Evolutionary conservation across 73 alveolate genomes (phyloP).

Genomic region (Stentor roeselii): DNA sequence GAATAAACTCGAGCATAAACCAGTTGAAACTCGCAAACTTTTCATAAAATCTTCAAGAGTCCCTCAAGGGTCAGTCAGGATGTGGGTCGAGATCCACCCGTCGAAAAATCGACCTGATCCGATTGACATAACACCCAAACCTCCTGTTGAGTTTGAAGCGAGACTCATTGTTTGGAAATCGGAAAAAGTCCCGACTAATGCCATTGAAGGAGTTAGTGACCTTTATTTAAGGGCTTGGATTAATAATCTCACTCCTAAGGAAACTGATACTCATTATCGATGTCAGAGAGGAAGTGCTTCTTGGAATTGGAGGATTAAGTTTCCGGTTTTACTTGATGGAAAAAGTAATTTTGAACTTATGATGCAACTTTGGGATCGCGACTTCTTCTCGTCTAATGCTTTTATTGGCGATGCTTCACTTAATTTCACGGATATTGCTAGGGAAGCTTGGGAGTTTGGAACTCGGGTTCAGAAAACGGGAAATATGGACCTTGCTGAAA

Average conservation of each 20-base stretch:
- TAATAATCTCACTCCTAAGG: constrained; percentile 68
- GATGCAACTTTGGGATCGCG: constrained; percentile 89
- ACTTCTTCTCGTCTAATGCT: constrained; percentile 89
- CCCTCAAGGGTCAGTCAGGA: constrained; percentile 74
- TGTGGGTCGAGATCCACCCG: constrained; percentile 85
- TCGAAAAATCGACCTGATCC: constrained; percentile 53
- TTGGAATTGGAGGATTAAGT: constrained; percentile 93
- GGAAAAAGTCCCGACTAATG: constrained; percentile 81
- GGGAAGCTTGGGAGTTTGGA: constrained; percentile 48
- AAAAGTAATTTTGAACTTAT: constrained; percentile 52
- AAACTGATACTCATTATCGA: constrained; percentile 96
- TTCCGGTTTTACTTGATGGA: constrained; percentile 68
- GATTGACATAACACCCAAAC: constrained; percentile 72
- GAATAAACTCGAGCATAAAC: constrained; percentile 77
- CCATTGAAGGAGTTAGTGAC: constrained; percentile 96
- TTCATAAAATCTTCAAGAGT: constrained; percentile 67
- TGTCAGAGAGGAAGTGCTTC: constrained; percentile 83
- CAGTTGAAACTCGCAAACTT: constrained; percentile 76
- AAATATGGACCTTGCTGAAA: constrained; percentile 10
- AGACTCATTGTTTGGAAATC: constrained; percentile 90
- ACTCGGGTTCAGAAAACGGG: constrained; percentile 36
- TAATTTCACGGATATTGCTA: constrained; percentile 35
- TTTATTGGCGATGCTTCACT: constrained; percentile 77
- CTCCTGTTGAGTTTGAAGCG: constrained; percentile 70
- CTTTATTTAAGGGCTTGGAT: constrained; percentile 85